Evolutionary conservation across 2,329 filamentous ascomycete genomes (phyloP).

Genomic region (Colletotrichum caudatum): DNA sequence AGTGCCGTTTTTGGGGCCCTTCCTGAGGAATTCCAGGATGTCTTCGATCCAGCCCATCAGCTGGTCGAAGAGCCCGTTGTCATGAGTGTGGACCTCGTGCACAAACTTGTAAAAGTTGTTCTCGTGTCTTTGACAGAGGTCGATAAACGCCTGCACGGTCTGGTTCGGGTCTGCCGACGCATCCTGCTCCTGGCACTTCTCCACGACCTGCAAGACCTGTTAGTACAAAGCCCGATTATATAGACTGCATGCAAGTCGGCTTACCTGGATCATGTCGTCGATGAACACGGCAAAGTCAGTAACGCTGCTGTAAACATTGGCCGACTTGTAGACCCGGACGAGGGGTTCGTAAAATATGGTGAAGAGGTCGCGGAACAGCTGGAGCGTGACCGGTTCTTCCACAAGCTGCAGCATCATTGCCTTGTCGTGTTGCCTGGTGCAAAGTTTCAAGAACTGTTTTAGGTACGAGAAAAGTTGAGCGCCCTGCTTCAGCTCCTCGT

Average conservation of each 20-base stretch:
- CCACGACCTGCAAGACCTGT: slow-evolving; percentile 63
- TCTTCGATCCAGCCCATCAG: slow-evolving; percentile 98
- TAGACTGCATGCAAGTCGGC: slow-evolving; percentile 37
- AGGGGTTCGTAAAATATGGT: slow-evolving; percentile 99
- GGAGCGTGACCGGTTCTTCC: slow-evolving; percentile 96
- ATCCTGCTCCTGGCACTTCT: slow-evolving; percentile 77
- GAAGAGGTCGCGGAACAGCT: slow-evolving; percentile 94
- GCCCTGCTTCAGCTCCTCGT: slow-evolving; percentile 88
- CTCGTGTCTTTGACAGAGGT: slow-evolving; percentile 93
- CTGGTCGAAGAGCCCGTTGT: slow-evolving; percentile 95
- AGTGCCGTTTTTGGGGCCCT: slow-evolving; percentile 86
- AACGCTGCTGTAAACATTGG: slow-evolving; percentile 97
- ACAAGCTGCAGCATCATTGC: slow-evolving; percentile 96
- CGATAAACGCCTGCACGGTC: slow-evolving; percentile 97
- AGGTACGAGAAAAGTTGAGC: slow-evolving; percentile 94
- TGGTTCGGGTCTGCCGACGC: slow-evolving; percentile 96
- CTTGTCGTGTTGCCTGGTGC: slow-evolving; percentile 93
- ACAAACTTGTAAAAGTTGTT: slow-evolving; percentile 99
- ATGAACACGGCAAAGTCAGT: slow-evolving; percentile 95
- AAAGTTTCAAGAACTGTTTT: slow-evolving; percentile 93
- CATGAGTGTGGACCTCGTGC: slow-evolving; percentile 96
- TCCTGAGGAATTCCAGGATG: slow-evolving; percentile 91
- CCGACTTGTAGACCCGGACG: slow-evolving; percentile 97
- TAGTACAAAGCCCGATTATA: background rate
- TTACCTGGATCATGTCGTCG: slow-evolving; percentile 88